Evolutionary conservation across 1,139 yeast species (phyloP), one percentile per base, ranked within the genome.

Genomic region (Lodderomyces jiufengensis): DNA sequence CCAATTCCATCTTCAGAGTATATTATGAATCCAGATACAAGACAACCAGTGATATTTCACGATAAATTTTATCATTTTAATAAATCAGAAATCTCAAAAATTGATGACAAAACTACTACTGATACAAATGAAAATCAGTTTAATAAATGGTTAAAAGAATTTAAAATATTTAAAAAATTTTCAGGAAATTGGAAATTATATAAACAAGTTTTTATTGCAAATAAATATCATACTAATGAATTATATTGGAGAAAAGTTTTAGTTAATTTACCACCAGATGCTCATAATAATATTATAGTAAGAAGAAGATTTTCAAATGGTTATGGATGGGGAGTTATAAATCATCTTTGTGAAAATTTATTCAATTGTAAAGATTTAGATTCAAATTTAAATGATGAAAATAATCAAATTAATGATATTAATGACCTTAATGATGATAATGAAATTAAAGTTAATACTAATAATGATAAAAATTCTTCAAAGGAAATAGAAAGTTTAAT

Each of bases 311-410:
- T 86, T 66, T 79, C 95, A 8, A 92, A 92, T 61, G 95, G 96
- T 0, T 90, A 83, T 59, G 99, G 99, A 2, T 90, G 97, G 96
- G 87, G 84, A 1, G 96, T 88, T 0, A 67, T 92, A 22, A 87
- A 84, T 41, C 63, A 59, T 38, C 37, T 61, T 18, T 56, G 63
- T 39, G 50, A 46, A 9, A 46, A 44, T 24, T 39, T 46, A 27
- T 44, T 42, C 33, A 33, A 33, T 25, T 15, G 28, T 28, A 28
- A 27, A 18, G 20, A 5, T 5, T 7, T 18, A 7, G 7, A 18
- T 18, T 18, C 20, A 18, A 18, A 18, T 18, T 5, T 5, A 5
- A 18, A 18, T 18, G 6, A 18, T 5, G 20, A 5, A 7, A 18
- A 18, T 18, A 5, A 18, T 18, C 20, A 18, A 18, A 18, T 5